Evolutionary conservation across 1,284 basidiomycete species (phyloP).

Genomic region (Ceratobasidium sp.): DNA sequence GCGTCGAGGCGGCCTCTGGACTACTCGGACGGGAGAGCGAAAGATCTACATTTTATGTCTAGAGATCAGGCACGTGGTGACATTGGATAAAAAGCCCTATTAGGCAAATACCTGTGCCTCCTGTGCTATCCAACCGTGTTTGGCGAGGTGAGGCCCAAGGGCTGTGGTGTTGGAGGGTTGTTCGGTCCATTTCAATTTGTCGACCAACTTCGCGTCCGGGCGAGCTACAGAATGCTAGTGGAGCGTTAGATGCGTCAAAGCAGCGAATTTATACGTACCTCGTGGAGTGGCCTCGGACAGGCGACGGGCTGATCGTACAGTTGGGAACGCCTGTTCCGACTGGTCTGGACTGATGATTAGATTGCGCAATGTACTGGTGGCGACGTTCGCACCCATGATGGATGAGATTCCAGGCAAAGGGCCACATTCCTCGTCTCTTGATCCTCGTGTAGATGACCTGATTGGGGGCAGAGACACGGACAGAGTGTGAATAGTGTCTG

Average conservation of each 20-base stretch:
- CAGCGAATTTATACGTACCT: too few relatives aligned
- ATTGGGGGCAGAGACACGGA: slow-evolving; percentile 25
- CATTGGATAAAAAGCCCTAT: slow-evolving; percentile 15
- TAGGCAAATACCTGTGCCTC: slow-evolving; percentile 31
- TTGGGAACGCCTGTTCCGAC: too few relatives aligned
- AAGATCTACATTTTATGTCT: neutral
- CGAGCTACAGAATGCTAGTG: neutral
- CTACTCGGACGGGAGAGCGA: slow-evolving; percentile 17
- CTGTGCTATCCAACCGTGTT: slow-evolving; percentile 22
- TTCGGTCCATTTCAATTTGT: neutral
- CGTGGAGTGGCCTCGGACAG: too few relatives aligned
- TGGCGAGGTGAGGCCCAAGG: neutral
- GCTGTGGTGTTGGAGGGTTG: neutral
- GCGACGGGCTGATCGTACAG: neutral
- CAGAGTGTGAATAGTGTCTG: neutral
- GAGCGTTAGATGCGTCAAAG: neutral
- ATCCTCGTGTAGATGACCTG: slow-evolving; percentile 2
- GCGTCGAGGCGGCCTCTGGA: slow-evolving; percentile 16
- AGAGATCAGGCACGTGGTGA: slow-evolving; percentile 4
- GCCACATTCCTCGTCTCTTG: slow-evolving; percentile 12
- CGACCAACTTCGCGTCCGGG: neutral
- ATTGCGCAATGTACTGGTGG: neutral
- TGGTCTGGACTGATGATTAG: neutral
- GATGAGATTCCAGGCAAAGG: slow-evolving; percentile 22
- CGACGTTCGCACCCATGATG: neutral